Evolutionary conservation across 1,284 basidiomycete genomes (phyloP).

Genomic region (Boletellus sp.): DNA sequence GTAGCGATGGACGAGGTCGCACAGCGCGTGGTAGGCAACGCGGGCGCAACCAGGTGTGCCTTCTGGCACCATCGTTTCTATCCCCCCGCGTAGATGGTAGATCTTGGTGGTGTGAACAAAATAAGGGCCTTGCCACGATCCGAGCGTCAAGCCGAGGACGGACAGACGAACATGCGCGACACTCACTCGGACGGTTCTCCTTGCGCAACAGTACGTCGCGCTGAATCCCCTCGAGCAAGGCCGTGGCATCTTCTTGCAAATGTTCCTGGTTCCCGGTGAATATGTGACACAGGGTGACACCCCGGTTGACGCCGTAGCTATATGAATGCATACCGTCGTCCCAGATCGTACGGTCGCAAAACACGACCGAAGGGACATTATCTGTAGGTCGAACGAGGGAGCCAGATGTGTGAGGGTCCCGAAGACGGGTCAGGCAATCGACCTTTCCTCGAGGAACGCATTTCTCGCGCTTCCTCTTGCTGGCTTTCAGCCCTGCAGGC

Average conservation of each 20-base stretch:
- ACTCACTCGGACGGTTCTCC: conserved; percentile 27
- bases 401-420: conserved; percentile 27
- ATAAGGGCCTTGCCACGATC: conserved; percentile 26
- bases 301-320: conserved; percentile 25
- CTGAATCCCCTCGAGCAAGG: conserved; percentile 35
- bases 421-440: conserved; percentile 27
- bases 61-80: conserved; percentile 16
- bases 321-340: conserved; percentile 33
- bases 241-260: conserved; percentile 32
- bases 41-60: conserved; percentile 30
- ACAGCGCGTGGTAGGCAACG: conserved; percentile 22
- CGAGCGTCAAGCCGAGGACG: conserved; percentile 1
- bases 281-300: conserved; percentile 32
- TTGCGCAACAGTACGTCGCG: conserved; percentile 28
- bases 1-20: conserved; percentile 22
- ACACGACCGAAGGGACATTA: conserved; percentile 22
- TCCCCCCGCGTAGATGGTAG: conserved; percentile 8
- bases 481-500: conserved; percentile 11
- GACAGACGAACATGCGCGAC: not conserved
- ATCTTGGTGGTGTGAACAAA: conserved; percentile 27
- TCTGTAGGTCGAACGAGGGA: conserved; percentile 30
- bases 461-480: conserved; percentile 14
- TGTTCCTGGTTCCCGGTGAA: conserved; percentile 38
- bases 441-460: conserved; percentile 13
- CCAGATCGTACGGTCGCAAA: conserved; percentile 14